Percentiles rank a stretch among this genome's conserved stretches.
Conservation (phyloP, 257 asterid species). For the Nicotiana tomentosiformis region DNA sequence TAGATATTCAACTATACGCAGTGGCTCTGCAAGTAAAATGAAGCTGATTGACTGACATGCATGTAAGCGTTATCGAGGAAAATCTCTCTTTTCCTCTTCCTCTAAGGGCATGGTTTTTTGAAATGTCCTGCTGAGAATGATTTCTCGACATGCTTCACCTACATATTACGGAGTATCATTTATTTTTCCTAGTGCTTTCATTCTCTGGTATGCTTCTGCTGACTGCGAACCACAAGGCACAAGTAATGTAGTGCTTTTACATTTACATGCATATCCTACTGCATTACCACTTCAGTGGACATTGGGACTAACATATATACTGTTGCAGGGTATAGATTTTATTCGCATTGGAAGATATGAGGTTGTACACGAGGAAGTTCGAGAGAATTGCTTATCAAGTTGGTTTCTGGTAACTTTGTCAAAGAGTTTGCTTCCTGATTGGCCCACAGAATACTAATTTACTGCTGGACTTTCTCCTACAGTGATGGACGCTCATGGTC, state of each 20-base stretch:
- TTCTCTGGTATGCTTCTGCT: slow-evolving; percentile 3
- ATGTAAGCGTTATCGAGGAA: neutral
- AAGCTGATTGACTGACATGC: neutral
- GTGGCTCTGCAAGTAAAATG: neutral
- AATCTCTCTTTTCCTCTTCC: neutral
- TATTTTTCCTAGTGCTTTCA: neutral
- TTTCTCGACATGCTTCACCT: neutral
- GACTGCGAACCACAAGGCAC: neutral
- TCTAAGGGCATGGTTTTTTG: neutral
- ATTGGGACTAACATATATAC: neutral
- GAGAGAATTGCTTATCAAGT: slow-evolving; percentile 79
- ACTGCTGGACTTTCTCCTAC: slow-evolving; percentile 20
- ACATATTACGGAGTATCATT: neutral
- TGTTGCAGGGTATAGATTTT: slow-evolving; percentile 76
- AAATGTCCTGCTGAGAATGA: neutral
- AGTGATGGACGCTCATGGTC: slow-evolving; percentile 55
- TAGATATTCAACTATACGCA: neutral
- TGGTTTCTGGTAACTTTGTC: slow-evolving; percentile 11
- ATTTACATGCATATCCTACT: slow-evolving; percentile 7
- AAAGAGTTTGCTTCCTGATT: slow-evolving; percentile 8
- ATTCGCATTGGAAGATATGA: slow-evolving; percentile 85
- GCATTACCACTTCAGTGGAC: slow-evolving; percentile 11
- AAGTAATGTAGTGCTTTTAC: neutral
- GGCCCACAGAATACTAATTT: slow-evolving; percentile 12
- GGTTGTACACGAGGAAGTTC: slow-evolving; percentile 78